Percentiles rank a stretch among this genome's conserved stretches.
These are phyloP conservation scores for Oehlia diaphana DNA, from an alignment of 192 early-diverging fungal genomes.

Conservation along the genomic window DNA sequence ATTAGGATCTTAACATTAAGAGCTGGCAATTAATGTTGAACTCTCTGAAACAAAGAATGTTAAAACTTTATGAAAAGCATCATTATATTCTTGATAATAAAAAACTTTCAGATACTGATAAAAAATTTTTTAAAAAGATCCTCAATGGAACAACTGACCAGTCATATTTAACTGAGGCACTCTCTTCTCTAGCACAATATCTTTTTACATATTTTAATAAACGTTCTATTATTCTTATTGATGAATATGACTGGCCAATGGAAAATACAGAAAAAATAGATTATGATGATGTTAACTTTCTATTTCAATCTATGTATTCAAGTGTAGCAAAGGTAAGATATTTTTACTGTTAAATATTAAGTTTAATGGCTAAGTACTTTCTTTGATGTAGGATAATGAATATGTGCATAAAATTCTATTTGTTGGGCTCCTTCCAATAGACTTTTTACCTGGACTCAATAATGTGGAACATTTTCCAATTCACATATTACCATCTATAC, in stretches of 20 bases:
- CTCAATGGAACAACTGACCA: not conserved
- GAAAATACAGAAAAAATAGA: not conserved
- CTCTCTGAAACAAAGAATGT: not conserved
- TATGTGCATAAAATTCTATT: not conserved
- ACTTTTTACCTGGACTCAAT: not conserved
- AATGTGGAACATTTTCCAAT: constrained; percentile 10
- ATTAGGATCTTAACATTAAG: constrained; percentile 1
- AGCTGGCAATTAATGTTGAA: constrained; percentile 10
- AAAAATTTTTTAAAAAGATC: not conserved
- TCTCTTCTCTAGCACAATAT: not conserved
- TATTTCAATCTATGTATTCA: constrained; percentile 20
- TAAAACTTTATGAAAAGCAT: constrained; percentile 5
- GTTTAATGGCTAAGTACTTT: not conserved
- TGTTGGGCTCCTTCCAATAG: constrained; percentile 6
- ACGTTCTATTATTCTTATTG: constrained; percentile 22
- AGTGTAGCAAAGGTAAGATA: constrained; percentile 1
- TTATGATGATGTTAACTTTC: not conserved
- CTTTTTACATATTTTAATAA: not conserved
- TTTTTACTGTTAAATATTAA: not conserved
- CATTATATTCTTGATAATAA: constrained; percentile 19
- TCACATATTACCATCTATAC: constrained; percentile 16
- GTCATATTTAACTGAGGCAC: not conserved
- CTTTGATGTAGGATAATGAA: not conserved
- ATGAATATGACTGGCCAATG: constrained; percentile 27
- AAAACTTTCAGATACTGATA: not conserved